Evolutionary conservation across 2,329 filamentous ascomycete species (phyloP), one percentile per base, ranked within the genome.

Genomic region (Calonectria crousiana): DNA sequence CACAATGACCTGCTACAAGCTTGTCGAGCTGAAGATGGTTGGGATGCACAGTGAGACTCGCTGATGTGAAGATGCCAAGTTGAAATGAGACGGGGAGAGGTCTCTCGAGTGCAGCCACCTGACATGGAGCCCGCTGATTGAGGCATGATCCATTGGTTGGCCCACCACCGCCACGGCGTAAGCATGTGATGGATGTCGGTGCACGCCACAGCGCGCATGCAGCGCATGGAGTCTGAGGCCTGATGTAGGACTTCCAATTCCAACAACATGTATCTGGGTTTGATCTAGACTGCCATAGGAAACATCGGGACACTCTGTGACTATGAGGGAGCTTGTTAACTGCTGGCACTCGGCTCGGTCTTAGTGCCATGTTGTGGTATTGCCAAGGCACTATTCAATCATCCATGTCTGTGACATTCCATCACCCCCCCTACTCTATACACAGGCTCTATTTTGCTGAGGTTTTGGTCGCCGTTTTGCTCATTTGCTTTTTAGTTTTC

Each of bases 121-220:
- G 56, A 62, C 36, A 62, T 26, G 56, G 56, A 60, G 11, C 56
- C 56, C n/a, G 34, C 56, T 41, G 56, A 38, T 60, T 38, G 64
- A 67, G 30, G 64, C 44, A 53, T 67, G 34, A 62, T 62, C 56
- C 56, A 9, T 41, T 62, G 56, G 56, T 41, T 62, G 56, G 56
- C 56, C 56, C 34, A 36, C 56, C 56, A 34, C 56, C 36, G 36
- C 32, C 38, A 32, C 30, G 32, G 41, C 41, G 38, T 3, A 44
- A 32, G 66, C 71, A 70, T 73, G 71, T 73, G 67, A 73, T 64
- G 66, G 23, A 51, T 34, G 56, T 62, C 30, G 38, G 32, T 41
- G 41, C 51, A 34, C 53, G 67, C 71, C 67, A 70, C 67, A 69
- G 49, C 51, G 52, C 32, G 52, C 32, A 58, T 11, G 52, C 51